Evolutionary conservation across 2,329 filamentous ascomycete species (phyloP), one percentile per base, ranked within the genome.

Genomic region (Fusarium sp.): DNA sequence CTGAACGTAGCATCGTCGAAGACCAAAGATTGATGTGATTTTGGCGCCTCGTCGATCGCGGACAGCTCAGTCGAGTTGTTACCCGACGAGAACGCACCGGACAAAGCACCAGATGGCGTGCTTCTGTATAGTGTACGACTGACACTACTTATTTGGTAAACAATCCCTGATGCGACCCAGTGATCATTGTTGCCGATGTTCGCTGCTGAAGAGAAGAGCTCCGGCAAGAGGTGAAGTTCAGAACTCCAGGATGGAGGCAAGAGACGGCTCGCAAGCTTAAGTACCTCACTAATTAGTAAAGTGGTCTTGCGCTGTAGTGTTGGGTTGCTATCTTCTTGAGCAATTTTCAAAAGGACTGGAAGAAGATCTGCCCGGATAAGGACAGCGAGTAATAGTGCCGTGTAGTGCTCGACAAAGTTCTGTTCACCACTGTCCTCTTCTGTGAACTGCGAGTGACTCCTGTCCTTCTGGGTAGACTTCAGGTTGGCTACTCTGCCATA

Each of bases 81-180:
- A 56, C 79, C 81, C 7, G 80, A 80, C 2, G 82, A 78, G 14
- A 84, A 67, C 9, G 75, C 70, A 9, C 78, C 76, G 8, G 82
- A 79, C 33, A 77, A 66, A 2, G 75, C 74, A 5, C 79, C 79
- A 0, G 85, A 82, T 3, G 86, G 85, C 7, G 88, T 87, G 47
- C 93, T 96, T 58, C 94, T 87, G 75, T 96, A 96, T 15, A 99
- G 82, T 0, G 94, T 98, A 66, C 93, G 89, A 77, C 95, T 99
- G 70, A 99, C 94, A 76, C 95, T 97, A 80, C 97, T 97, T 54
- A 99, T 97, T 76, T 98, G 96, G 75, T 98, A 99, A 14, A 99
- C 93, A 19, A 96, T 96, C 9, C 93, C 90, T 9, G 93, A 94
- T 8, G 95, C 93, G 57, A 92, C 84, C 71, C 94, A 94, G 55